phyloP scores from a whole-genome alignment of 2,329 filamentous ascomycete species.

The Meredithiella fracta region DNA sequence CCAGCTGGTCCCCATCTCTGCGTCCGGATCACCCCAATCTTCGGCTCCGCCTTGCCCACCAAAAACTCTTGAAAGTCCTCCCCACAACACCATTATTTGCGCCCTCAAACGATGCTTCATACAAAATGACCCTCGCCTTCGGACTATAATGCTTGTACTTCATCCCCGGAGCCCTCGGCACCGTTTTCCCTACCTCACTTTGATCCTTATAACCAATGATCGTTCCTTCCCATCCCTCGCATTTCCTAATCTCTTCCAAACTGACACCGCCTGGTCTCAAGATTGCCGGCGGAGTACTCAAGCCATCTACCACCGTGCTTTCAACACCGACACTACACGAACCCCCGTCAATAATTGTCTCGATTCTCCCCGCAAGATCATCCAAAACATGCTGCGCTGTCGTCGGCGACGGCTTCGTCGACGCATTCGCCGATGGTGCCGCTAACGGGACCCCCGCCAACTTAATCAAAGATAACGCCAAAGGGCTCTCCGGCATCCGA shows the following conservation, averaged over 20 bases:
- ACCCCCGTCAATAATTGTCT: slow-evolving; percentile 78
- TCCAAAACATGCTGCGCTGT: slow-evolving; percentile 76
- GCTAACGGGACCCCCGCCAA: slow-evolving; percentile 65
- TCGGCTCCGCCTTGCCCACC: slow-evolving; percentile 16
- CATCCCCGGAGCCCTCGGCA: slow-evolving; percentile 85
- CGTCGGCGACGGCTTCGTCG: slow-evolving; percentile 82
- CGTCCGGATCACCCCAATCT: slow-evolving; percentile 40
- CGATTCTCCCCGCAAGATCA: slow-evolving; percentile 67
- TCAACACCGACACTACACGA: slow-evolving; percentile 79
- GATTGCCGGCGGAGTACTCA: slow-evolving; percentile 65
- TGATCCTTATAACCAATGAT: slow-evolving; percentile 64
- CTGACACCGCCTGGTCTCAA: slow-evolving; percentile 76
- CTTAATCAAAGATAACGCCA: slow-evolving; percentile 79
- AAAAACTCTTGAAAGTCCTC: slow-evolving; percentile 22
- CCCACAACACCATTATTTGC: slow-evolving; percentile 23
- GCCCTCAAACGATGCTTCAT: slow-evolving; percentile 38
- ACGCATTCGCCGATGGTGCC: slow-evolving; percentile 86
- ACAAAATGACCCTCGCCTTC: slow-evolving; percentile 68
- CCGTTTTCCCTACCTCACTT: slow-evolving; percentile 43
- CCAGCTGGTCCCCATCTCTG: slow-evolving; percentile 33
- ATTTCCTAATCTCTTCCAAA: slow-evolving; percentile 58
- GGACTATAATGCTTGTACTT: slow-evolving; percentile 98
- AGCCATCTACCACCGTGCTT: slow-evolving; percentile 87
- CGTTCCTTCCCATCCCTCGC: slow-evolving; percentile 67
- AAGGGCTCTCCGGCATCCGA: slow-evolving; percentile 62